Conservation (phyloP, 768 basidiomycete genomes). For the Macrolepiota dolichaula region DNA sequence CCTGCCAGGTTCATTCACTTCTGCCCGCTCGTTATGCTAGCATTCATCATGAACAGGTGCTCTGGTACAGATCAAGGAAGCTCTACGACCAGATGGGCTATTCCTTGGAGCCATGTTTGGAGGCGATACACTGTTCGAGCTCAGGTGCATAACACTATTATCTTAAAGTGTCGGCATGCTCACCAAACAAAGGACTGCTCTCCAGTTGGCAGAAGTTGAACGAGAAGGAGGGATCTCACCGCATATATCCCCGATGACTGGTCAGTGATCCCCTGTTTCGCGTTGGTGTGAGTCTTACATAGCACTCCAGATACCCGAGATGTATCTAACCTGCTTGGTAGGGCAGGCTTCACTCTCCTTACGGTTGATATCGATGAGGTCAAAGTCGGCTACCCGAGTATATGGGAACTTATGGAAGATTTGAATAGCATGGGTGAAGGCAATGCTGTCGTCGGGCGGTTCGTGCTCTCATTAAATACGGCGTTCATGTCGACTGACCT, state of each 20-base stretch:
- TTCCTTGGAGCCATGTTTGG: constrained; percentile 95
- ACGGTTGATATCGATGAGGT: constrained; percentile 97
- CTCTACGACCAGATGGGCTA: constrained; percentile 85
- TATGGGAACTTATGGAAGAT: constrained; percentile 95
- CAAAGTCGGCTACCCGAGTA: constrained; percentile 84
- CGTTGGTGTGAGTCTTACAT: neutral
- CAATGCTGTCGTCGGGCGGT: constrained; percentile 88
- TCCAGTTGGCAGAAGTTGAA: constrained; percentile 93
- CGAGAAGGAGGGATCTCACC: constrained; percentile 97
- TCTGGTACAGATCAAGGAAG: constrained; percentile 82
- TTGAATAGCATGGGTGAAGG: constrained; percentile 95
- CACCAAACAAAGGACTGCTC: constrained; percentile 61
- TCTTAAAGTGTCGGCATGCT: neutral
- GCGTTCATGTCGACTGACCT: neutral
- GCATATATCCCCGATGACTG: constrained; percentile 96
- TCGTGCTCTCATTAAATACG: constrained; percentile 14
- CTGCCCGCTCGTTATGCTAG: neutral
- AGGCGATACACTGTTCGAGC: constrained; percentile 93
- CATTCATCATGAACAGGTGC: constrained; percentile 45
- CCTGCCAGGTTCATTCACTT: constrained; percentile 68
- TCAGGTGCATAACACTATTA: constrained; percentile 46
- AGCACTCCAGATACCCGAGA: constrained; percentile 74
- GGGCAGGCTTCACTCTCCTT: constrained; percentile 90
- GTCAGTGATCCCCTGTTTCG: constrained; percentile 35
- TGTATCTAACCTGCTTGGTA: constrained; percentile 85